Evolutionary conservation across 2,329 filamentous ascomycete species (phyloP).

Genomic region (Gyromitra esculenta): DNA sequence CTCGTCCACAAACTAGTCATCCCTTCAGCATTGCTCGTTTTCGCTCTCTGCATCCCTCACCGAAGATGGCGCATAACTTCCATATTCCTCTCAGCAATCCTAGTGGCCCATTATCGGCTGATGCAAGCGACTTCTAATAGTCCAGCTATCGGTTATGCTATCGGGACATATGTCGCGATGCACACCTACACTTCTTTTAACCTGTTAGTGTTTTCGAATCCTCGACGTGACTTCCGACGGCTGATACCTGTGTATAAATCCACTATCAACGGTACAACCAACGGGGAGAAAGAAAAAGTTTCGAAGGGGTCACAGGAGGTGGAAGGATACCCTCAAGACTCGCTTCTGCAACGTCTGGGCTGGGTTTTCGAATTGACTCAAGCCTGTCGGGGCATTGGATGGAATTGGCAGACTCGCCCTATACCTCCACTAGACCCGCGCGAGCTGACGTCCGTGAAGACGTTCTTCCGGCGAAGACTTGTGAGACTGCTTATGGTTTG

Average conservation of each 20-base stretch:
- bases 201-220: conserved; percentile 42
- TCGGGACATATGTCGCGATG: conserved; percentile 38
- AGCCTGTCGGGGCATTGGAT: conserved; percentile 34
- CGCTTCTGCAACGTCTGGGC: conserved; percentile 12
- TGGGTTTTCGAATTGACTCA: conserved; percentile 47
- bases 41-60: conserved; percentile 40
- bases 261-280: not conserved
- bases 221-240: conserved; percentile 31
- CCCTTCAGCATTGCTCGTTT: conserved; percentile 22
- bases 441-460: conserved; percentile 10
- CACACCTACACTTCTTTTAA: conserved; percentile 29
- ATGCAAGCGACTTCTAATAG: conserved; percentile 34
- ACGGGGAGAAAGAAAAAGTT: not conserved
- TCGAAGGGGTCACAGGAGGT: not conserved
- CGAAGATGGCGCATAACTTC: conserved; percentile 28
- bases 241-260: not conserved
- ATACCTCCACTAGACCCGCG: conserved; percentile 5
- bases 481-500: conserved; percentile 22
- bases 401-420: conserved; percentile 43
- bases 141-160: conserved; percentile 33
- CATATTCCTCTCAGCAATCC: conserved; percentile 46
- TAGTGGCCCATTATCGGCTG: conserved; percentile 29
- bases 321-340: conserved; percentile 29
- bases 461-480: conserved; percentile 31
- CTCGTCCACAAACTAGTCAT: conserved; percentile 45